Evolutionary conservation across 163 green algal species (phyloP).

Genomic region (Coccomyxa subellipsoidea): DNA sequence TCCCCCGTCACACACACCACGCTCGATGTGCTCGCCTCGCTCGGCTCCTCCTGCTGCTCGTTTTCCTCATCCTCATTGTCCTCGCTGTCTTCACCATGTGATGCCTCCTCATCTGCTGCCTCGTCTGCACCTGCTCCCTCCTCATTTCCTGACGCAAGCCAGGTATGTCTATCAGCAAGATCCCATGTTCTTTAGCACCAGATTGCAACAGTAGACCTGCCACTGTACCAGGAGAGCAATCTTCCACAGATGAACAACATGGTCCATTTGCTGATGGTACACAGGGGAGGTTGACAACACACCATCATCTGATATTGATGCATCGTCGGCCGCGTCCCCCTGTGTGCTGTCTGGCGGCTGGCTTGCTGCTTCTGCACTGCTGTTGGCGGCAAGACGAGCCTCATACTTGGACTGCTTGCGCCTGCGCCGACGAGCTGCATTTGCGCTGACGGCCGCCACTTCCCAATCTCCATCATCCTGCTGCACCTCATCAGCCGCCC

Average conservation of each 20-base stretch:
- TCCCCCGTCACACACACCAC: constrained; percentile 83
- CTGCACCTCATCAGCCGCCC: background rate
- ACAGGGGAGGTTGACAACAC: no score
- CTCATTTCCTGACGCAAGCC: no score
- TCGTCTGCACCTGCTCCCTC: no score
- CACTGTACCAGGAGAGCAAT: no score
- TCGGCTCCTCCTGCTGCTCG: constrained; percentile 4
- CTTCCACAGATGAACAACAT: no score
- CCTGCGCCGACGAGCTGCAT: constrained; percentile 32
- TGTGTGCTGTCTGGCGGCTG: background rate
- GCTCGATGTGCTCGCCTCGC: background rate
- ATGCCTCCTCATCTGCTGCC: no score
- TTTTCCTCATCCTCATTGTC: background rate
- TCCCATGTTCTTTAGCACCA: no score
- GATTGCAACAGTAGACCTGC: no score
- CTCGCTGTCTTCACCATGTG: background rate
- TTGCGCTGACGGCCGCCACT: constrained; percentile 31
- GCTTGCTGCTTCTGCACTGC: background rate
- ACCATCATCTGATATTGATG: background rate
- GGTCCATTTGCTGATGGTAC: no score
- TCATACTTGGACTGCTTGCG: constrained; percentile 20
- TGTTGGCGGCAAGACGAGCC: background rate
- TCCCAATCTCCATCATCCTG: constrained; percentile 38
- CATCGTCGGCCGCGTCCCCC: background rate
- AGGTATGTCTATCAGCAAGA: no score